These are phyloP conservation scores for Aureobasidium sp. DNA, from an alignment of 2,329 filamentous ascomycete genomes.

Conservation along the genomic window DNA sequence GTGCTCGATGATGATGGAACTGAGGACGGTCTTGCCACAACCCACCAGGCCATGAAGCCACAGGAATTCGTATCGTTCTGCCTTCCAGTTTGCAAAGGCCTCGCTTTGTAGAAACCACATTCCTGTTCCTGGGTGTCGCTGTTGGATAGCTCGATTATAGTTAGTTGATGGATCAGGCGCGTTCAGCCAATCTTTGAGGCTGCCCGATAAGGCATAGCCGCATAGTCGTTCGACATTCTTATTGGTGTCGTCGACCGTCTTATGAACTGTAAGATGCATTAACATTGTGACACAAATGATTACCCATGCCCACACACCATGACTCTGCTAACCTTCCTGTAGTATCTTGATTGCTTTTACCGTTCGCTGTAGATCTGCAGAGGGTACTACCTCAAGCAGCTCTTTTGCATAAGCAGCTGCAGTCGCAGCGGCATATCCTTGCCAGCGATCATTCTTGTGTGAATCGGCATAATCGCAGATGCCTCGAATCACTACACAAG, in stretches of 20 bases:
- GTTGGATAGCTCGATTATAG: background rate
- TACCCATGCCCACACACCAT: too few relatives aligned
- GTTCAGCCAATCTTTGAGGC: background rate
- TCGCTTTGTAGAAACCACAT: background rate
- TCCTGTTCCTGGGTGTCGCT: background rate
- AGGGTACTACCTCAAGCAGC: background rate
- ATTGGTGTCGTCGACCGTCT: too few relatives aligned
- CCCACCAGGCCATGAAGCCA: constrained; percentile 3
- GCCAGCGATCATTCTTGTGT: constrained; percentile 23
- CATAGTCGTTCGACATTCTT: background rate
- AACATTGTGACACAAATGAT: too few relatives aligned
- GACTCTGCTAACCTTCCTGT: background rate
- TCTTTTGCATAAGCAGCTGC: constrained; percentile 23
- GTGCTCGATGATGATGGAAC: too few relatives aligned
- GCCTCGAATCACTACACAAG: constrained; percentile 23
- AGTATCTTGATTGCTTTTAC: background rate
- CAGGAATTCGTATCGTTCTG: background rate
- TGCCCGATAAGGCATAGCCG: background rate
- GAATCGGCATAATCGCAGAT: constrained; percentile 24
- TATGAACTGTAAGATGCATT: too few relatives aligned
- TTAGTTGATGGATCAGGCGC: background rate
- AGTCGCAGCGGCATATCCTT: constrained; percentile 20
- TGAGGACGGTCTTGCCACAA: too few relatives aligned
- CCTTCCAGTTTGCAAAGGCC: background rate
- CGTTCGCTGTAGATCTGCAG: background rate